Base-by-base conservation (phyloP, 192 early-diverging fungal species). In the Coemansia sp. region DNA sequence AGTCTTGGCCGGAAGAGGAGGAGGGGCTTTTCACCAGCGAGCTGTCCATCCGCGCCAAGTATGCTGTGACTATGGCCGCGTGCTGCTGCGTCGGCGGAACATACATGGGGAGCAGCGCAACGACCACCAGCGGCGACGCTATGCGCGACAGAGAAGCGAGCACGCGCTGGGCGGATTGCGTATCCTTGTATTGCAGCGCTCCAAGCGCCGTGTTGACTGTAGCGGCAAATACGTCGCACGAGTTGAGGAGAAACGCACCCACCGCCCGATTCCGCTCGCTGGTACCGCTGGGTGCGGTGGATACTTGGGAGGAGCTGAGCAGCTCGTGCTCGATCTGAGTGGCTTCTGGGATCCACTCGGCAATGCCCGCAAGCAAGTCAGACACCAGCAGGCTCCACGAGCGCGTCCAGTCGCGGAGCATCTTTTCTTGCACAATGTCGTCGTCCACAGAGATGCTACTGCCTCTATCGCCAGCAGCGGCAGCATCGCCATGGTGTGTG, bases 351-450 rank as follows among this genome's bases (percentile, higher is more conserved):
- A 80, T 14, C 72, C 49, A 63, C 26, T 39, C 14, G 16, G 60
- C 15, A 5, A 73, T 51, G 1, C 62, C 20, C 0, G 38, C 48
- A 23, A 82, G 58, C 8, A 82, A 45, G 6, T 71, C 74, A 6
- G 45, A 41, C 9, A 76, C 35, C 0, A 75, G 34, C 56, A 64
- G 71, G 64, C 67, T 64, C 74, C 74, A 82, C 5, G 79, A 66
- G 4, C 75, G 70, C 15, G 79, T 76, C 74, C 79, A 76, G 62
- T 73, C 75, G 21, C 79, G 74, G 16, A 82, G 49, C 20, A 71
- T 16, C 44, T 64, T 68, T 14, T 82, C 79, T 14, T 60, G 74
- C 5, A 76, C 66, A 48, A 82, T 73, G 23, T 72, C 79, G 44
- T 64, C 68, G 26, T 58, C 62, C 2, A 73, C 72, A 30, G 66